Evolutionary conservation across 345 rosid genomes (phyloP).

Genomic region (Viola odorata): DNA sequence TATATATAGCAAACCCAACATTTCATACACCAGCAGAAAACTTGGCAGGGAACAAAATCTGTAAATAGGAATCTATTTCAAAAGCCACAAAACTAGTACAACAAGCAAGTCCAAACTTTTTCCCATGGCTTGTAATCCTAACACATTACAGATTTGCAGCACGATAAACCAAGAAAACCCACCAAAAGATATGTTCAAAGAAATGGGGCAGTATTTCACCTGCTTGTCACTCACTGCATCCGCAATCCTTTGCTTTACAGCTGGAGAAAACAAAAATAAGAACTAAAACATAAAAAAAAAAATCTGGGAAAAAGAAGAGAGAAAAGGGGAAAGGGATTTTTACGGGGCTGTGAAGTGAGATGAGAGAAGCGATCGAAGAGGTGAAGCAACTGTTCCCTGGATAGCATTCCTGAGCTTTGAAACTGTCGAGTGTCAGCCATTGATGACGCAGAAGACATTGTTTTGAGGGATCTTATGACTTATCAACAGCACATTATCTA

Average conservation of each 20-base stretch:
- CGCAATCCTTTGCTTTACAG: conserved; percentile 69
- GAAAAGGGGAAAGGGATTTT: not conserved
- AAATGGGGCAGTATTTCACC: conserved; percentile 21
- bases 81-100: not conserved
- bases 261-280: conserved; percentile 18
- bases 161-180: not conserved
- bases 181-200: not conserved
- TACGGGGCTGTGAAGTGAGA: conserved; percentile 62
- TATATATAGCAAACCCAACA: not conserved
- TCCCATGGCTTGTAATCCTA: no score
- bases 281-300: not conserved
- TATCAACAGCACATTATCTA: not conserved
- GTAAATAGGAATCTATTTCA: not conserved
- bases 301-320: not conserved
- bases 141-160: not conserved
- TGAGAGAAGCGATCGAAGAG: conserved; percentile 67
- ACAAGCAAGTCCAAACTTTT: no score
- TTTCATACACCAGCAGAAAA: not conserved
- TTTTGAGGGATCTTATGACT: not conserved
- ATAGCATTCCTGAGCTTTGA: conserved; percentile 51
- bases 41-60: not conserved
- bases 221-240: conserved; percentile 76
- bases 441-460: no score
- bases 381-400: conserved; percentile 54
- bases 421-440: conserved; percentile 11